These are phyloP conservation scores for Coffea humblotiana DNA, from an alignment of 305 asterid genomes.

Conservation along the genomic window DNA sequence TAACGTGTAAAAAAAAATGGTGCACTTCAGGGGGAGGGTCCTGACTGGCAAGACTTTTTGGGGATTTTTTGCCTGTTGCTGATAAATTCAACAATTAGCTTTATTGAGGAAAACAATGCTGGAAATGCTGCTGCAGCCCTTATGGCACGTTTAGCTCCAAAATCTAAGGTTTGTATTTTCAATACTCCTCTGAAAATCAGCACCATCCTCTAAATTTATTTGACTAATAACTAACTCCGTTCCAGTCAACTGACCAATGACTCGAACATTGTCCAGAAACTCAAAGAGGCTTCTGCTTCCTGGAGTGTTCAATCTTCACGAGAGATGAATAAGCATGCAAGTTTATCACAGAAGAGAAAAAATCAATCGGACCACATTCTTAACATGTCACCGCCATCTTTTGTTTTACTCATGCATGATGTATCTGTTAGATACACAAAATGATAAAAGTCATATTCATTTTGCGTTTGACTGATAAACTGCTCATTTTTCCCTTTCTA, in stretches of 20 bases:
- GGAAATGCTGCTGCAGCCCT: constrained; percentile 40
- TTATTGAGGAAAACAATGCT: constrained; percentile 32
- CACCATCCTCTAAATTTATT: neutral
- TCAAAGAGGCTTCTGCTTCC: neutral
- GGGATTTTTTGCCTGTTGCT: constrained; percentile 27
- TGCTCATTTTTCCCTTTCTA: neutral
- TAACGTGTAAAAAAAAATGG: neutral
- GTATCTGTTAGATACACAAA: neutral
- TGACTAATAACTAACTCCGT: neutral
- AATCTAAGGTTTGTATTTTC: constrained; percentile 22
- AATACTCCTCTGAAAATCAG: neutral
- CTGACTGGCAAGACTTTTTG: constrained; percentile 32
- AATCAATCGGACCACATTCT: neutral
- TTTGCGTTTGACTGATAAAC: neutral
- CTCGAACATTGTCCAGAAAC: neutral
- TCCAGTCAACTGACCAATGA: neutral
- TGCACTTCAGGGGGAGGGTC: constrained; percentile 26
- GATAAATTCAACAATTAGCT: constrained; percentile 28
- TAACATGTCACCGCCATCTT: neutral
- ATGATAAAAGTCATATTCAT: neutral
- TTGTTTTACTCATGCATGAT: neutral
- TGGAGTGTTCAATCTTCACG: neutral
- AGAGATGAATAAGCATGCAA: neutral
- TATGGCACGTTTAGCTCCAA: constrained; percentile 33
- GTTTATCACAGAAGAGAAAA: neutral